Evolutionary conservation across 257 asterid species (phyloP).

Genomic region (Rehmannia glutinosa): DNA sequence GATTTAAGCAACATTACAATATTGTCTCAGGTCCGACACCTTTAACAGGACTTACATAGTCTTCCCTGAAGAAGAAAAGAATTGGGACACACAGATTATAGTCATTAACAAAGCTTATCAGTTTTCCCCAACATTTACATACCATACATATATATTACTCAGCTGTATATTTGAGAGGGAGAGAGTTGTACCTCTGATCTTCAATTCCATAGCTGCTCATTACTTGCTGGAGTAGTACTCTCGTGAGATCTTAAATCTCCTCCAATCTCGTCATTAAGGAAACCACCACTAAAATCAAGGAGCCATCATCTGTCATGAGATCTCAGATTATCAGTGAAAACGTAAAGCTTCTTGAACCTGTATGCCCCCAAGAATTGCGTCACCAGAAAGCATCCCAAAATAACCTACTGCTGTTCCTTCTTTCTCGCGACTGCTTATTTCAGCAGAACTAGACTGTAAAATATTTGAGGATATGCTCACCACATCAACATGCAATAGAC

Average conservation of each 20-base stretch:
- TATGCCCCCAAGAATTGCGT: constrained; percentile 61
- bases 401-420: constrained; percentile 75
- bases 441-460: constrained; percentile 49
- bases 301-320: constrained; percentile 59
- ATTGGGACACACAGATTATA: neutral
- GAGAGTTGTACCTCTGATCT: constrained; percentile 86
- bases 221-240: constrained; percentile 35
- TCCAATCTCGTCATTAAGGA: constrained; percentile 48
- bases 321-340: constrained; percentile 47
- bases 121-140: neutral
- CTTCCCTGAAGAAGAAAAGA: constrained; percentile 12
- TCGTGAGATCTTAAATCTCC: constrained; percentile 42
- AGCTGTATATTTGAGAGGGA: too few relatives aligned
- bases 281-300: constrained; percentile 52
- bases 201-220: constrained; percentile 52
- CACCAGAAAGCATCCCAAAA: constrained; percentile 90
- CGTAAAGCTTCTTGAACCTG: constrained; percentile 38
- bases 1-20: neutral
- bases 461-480: constrained; percentile 45
- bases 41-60: constrained; percentile 9
- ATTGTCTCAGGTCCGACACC: neutral
- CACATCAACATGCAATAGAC: constrained; percentile 50
- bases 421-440: constrained; percentile 47
- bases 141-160: neutral
- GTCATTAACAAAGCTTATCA: neutral